Percentiles rank a stretch among this genome's conserved stretches.
Conservation (phyloP, 2,329 filamentous ascomycete species). For the Knufia petricola region DNA sequence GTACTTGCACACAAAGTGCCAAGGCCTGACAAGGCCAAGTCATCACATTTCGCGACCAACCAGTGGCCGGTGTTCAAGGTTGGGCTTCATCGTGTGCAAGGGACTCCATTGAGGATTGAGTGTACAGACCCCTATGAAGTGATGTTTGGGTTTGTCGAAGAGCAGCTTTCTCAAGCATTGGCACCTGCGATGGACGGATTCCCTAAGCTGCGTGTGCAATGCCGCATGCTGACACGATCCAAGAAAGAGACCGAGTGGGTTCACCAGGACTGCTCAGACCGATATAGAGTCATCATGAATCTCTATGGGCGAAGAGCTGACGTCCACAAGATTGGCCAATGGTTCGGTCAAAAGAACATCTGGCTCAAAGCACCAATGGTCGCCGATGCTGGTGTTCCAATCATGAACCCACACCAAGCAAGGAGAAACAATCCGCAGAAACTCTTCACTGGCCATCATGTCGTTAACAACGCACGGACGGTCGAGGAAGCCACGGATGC, state of each 20-base stretch:
- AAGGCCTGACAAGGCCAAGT: conserved; percentile 15
- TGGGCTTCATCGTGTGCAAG: conserved; percentile 13
- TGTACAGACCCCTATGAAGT: conserved; percentile 62
- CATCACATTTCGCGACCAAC: conserved; percentile 1
- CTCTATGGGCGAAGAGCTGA: conserved; percentile 67
- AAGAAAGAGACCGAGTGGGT: conserved; percentile 54
- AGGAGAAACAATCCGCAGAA: conserved; percentile 36
- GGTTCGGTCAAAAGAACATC: conserved; percentile 56
- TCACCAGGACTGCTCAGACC: conserved; percentile 52
- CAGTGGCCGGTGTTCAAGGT: conserved; percentile 23
- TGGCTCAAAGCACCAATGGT: conserved; percentile 58
- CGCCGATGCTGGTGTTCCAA: conserved; percentile 57
- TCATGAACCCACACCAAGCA: conserved; percentile 65
- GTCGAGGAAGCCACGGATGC: conserved; percentile 80
- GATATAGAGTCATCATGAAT: conserved; percentile 60
- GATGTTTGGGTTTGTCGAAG: conserved; percentile 69
- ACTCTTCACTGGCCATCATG: conserved; percentile 16
- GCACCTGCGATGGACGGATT: conserved; percentile 62
- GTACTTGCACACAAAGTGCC: conserved; percentile 19
- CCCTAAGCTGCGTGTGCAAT: conserved; percentile 59
- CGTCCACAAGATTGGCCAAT: conserved; percentile 55
- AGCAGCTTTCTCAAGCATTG: conserved; percentile 55
- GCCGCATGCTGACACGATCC: conserved; percentile 58
- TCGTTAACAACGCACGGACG: conserved; percentile 47
- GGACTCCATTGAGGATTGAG: conserved; percentile 49